Evolutionary conservation across 371 early-diverging fungal species (phyloP).

Genomic region (Dipsacomyces acuminosporus): DNA sequence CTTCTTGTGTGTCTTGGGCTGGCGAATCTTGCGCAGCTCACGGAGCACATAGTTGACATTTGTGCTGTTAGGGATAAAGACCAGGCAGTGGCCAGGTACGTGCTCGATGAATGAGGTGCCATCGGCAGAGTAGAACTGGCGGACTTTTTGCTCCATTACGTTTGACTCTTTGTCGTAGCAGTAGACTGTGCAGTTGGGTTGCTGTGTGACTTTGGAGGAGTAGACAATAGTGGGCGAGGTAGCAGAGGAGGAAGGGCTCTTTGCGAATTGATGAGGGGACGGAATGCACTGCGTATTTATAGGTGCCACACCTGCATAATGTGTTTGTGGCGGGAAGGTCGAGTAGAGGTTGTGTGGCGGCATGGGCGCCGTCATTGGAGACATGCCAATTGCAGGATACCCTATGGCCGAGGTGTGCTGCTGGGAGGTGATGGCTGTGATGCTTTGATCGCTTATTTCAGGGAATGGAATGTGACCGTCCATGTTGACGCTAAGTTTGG

Average conservation of each 20-base stretch:
- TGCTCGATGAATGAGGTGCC: slow-evolving; percentile 43
- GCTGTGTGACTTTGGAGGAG: slow-evolving; percentile 7
- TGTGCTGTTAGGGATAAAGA: slow-evolving; percentile 37
- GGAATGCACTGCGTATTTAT: slow-evolving; percentile 23
- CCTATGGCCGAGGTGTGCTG: slow-evolving; percentile 18
- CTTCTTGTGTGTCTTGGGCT: slow-evolving; percentile 20
- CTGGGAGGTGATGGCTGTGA: slow-evolving; percentile 11
- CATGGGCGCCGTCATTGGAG: background rate
- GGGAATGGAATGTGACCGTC: slow-evolving; percentile 8
- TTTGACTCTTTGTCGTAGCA: slow-evolving; percentile 1
- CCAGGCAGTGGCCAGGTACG: slow-evolving; percentile 45
- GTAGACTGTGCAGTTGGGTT: slow-evolving; percentile 12
- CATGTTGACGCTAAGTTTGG: slow-evolving; percentile 6
- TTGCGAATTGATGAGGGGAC: background rate
- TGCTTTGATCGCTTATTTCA: slow-evolving; percentile 42
- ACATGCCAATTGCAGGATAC: slow-evolving; percentile 3
- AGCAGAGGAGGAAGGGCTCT: background rate
- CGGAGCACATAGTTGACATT: slow-evolving; percentile 20
- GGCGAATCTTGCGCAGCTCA: slow-evolving; percentile 38
- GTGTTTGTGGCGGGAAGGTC: slow-evolving; percentile 25
- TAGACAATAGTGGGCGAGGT: background rate
- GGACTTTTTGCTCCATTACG: slow-evolving; percentile 36
- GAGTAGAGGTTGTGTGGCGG: background rate
- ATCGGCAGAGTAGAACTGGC: slow-evolving; percentile 37
- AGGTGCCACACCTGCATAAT: slow-evolving; percentile 32